phyloP scores from a whole-genome alignment of 352 stramenopile genomes.

The Phytophthora constricta region DNA sequence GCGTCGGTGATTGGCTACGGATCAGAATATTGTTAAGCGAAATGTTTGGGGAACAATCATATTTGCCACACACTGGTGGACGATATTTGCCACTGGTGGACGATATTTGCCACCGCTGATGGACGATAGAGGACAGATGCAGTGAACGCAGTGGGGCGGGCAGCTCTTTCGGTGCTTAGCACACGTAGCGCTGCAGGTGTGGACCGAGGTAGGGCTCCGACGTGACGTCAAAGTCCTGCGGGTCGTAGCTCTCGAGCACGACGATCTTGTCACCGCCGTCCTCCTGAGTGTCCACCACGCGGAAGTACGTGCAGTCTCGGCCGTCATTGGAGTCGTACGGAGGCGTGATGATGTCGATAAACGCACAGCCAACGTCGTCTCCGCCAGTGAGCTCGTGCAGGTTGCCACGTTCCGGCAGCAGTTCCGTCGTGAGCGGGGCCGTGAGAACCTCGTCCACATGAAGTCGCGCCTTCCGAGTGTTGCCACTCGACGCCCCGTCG shows the following conservation, averaged over 20 bases:
- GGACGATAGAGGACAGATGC: background rate
- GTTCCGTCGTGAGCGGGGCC: constrained; percentile 71
- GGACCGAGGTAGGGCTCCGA: constrained; percentile 60
- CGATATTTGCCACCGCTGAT: too few species aligned
- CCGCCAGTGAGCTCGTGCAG: constrained; percentile 83
- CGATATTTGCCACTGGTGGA: background rate
- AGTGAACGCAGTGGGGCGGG: too few species aligned
- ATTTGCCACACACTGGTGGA: too few species aligned
- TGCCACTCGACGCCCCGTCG: constrained; percentile 1
- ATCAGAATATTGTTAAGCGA: background rate
- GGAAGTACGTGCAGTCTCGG: constrained; percentile 82
- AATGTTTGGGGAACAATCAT: too few species aligned
- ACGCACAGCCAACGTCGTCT: constrained; percentile 72
- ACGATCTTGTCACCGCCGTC: constrained; percentile 29
- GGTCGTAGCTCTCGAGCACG: constrained; percentile 58
- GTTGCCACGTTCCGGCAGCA: constrained; percentile 77
- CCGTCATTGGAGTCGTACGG: constrained; percentile 74
- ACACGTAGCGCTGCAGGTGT: constrained; percentile 39
- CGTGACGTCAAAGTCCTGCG: constrained; percentile 59
- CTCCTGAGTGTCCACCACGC: constrained; percentile 35
- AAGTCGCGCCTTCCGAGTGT: constrained; percentile 49
- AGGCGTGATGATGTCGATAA: constrained; percentile 89
- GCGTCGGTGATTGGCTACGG: background rate
- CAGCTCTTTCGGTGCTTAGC: constrained; percentile 4
- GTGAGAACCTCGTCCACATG: constrained; percentile 44